Conservation (phyloP, 148 eudicot species). For the Chenopodium formosanum region DNA sequence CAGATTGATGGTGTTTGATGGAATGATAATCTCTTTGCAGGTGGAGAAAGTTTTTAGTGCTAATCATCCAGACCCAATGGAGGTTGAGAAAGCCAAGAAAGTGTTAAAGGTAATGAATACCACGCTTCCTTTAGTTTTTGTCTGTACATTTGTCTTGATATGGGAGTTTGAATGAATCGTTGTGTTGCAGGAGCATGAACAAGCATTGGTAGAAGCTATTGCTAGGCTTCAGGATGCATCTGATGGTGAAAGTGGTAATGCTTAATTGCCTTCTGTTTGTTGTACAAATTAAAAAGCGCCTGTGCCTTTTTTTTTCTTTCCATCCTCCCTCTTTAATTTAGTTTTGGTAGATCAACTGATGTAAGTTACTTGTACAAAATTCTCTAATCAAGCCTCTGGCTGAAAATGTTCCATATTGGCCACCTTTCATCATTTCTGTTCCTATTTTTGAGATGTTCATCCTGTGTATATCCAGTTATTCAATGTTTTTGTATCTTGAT, state of each 20-base stretch:
- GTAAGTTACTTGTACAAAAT: slow-evolving; percentile 21
- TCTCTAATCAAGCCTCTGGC: slow-evolving; percentile 10
- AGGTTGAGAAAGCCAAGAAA: slow-evolving; percentile 79
- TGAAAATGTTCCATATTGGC: neutral
- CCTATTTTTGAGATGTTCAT: neutral
- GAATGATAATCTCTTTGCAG: slow-evolving; percentile 34
- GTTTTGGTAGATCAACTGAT: slow-evolving; percentile 17
- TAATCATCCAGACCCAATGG: slow-evolving; percentile 55
- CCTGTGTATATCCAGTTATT: neutral
- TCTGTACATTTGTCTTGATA: neutral
- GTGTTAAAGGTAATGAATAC: slow-evolving; percentile 55
- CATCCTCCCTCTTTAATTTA: neutral
- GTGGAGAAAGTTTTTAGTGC: slow-evolving; percentile 63
- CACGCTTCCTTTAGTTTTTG: neutral
- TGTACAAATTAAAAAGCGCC: slow-evolving; percentile 23
- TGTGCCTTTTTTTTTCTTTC: slow-evolving; percentile 1
- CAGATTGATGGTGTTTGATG: slow-evolving; percentile 14
- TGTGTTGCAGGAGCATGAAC: slow-evolving; percentile 72
- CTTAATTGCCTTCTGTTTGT: slow-evolving; percentile 37
- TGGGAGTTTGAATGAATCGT: slow-evolving; percentile 3
- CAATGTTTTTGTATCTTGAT: neutral
- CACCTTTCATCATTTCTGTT: neutral
- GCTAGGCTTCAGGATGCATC: slow-evolving; percentile 76
- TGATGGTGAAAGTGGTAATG: slow-evolving; percentile 83
- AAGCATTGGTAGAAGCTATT: slow-evolving; percentile 72